Conservation (phyloP, 768 basidiomycete species). For the Clitopilus hobsonii region DNA sequence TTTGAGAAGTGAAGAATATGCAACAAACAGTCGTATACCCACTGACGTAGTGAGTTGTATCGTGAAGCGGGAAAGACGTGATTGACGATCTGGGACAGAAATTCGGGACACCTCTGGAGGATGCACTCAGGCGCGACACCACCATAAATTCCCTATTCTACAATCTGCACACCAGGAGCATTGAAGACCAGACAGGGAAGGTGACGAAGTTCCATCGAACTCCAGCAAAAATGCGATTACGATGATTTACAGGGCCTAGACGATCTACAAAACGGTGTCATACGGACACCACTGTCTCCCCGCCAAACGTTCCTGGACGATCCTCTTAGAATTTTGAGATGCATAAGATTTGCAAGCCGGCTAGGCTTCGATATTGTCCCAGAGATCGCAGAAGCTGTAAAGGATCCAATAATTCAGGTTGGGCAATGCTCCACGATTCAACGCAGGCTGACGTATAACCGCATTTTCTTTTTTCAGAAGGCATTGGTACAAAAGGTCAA, state of each 20-base stretch:
- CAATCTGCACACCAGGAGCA: constrained; percentile 79
- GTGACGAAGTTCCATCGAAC: constrained; percentile 38
- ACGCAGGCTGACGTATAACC: too few relatives aligned
- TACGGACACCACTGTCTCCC: constrained; percentile 88
- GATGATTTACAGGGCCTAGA: constrained; percentile 79
- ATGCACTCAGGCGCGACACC: constrained; percentile 85
- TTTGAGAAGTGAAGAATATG: constrained; percentile 88
- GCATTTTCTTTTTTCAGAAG: too few relatives aligned
- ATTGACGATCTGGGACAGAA: constrained; percentile 38
- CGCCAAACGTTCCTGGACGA: constrained; percentile 90
- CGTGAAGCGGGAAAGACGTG: background rate
- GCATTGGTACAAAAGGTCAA: constrained; percentile 78
- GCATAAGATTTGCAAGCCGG: constrained; percentile 86
- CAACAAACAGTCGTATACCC: constrained; percentile 84
- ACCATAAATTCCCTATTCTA: constrained; percentile 97
- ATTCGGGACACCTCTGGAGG: constrained; percentile 89
- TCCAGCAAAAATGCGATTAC: too few relatives aligned
- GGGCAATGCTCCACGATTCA: too few relatives aligned
- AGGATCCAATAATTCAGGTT: constrained; percentile 62
- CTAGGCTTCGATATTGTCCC: constrained; percentile 78
- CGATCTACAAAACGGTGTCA: constrained; percentile 74
- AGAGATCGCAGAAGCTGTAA: constrained; percentile 60
- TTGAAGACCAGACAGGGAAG: constrained; percentile 87
- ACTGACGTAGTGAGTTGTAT: constrained; percentile 64
- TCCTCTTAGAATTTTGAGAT: constrained; percentile 88